Percentiles rank a stretch among this genome's conserved stretches.
Evolutionary conservation across 306 rosid genomes (phyloP).

Genomic region (Acacia crassicarpa): DNA sequence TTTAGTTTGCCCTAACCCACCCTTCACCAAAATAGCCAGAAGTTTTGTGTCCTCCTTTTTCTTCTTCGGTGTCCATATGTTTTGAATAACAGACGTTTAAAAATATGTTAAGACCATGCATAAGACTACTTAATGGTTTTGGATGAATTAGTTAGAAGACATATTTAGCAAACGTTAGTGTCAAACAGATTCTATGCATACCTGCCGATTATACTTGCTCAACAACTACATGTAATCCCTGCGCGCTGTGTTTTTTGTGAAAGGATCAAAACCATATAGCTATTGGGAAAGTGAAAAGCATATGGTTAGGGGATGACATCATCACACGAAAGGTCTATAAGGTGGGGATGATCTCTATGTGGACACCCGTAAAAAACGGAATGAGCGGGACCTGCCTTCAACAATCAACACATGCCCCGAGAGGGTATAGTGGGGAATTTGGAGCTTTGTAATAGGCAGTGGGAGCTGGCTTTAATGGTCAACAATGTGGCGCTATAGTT

Average conservation of each 20-base stretch:
- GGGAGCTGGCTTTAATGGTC: neutral
- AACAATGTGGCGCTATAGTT: neutral
- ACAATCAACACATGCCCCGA: neutral
- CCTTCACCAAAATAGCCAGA: neutral
- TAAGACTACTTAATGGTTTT: neutral
- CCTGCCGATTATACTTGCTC: too few relatives aligned
- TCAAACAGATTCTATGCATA: neutral
- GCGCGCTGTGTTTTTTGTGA: neutral
- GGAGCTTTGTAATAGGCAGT: neutral
- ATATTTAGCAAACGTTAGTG: too few relatives aligned
- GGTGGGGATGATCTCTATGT: neutral
- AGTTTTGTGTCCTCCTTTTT: neutral
- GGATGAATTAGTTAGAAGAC: neutral
- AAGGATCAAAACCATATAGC: neutral
- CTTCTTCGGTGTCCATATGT: neutral
- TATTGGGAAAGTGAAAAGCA: neutral
- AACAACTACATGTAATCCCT: too few relatives aligned
- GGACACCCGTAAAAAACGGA: constrained; percentile 32
- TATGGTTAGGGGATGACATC: neutral
- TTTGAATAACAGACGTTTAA: neutral
- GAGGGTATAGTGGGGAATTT: neutral
- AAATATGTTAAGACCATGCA: neutral
- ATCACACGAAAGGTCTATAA: neutral
- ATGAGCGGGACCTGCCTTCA: constrained; percentile 2
- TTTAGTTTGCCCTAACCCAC: neutral